phyloP scores from a whole-genome alignment of 192 early-diverging fungal species.

The Coemansia sp. region DNA sequence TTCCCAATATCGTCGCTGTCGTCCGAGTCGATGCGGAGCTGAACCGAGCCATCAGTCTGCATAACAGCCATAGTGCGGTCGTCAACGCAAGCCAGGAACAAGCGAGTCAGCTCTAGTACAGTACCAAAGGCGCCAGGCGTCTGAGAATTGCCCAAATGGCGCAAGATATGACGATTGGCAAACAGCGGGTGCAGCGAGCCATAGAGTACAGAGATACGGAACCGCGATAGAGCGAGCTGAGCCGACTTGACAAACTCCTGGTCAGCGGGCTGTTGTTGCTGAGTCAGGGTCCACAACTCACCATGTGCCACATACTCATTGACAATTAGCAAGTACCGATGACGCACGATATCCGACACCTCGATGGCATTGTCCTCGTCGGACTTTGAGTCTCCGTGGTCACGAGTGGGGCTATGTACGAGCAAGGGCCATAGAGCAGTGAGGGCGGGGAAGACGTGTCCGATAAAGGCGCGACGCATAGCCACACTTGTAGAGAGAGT shows the following conservation, averaged over 20 bases:
- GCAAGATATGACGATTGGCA: conserved; percentile 1
- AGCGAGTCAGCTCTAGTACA: conserved; percentile 33
- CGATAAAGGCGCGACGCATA: conserved; percentile 17
- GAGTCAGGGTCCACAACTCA: conserved; percentile 35
- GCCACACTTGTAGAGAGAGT: conserved; percentile 36
- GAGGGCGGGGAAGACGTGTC: conserved; percentile 44
- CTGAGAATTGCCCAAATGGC: conserved; percentile 18
- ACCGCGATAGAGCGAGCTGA: conserved; percentile 36
- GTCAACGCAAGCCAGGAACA: conserved; percentile 46
- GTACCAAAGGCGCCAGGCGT: conserved; percentile 44
- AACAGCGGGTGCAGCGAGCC: conserved; percentile 49
- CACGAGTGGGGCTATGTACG: conserved; percentile 27
- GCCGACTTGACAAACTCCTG: conserved; percentile 9
- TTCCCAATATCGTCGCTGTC: not conserved
- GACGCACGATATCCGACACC: conserved; percentile 57
- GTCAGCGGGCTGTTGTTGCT: conserved; percentile 15
- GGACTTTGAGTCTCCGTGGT: conserved; percentile 8
- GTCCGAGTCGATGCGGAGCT: conserved; percentile 29
- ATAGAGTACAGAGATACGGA: conserved; percentile 49
- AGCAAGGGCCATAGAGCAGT: conserved; percentile 40
- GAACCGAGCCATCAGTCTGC: conserved; percentile 28
- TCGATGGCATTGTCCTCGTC: conserved; percentile 13
- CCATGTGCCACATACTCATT: conserved; percentile 50
- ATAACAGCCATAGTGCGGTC: conserved; percentile 30
- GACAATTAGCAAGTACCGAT: conserved; percentile 38